phyloP scores from a whole-genome alignment of 2,329 filamentous ascomycete species.

The Lecanicillium sp. region DNA sequence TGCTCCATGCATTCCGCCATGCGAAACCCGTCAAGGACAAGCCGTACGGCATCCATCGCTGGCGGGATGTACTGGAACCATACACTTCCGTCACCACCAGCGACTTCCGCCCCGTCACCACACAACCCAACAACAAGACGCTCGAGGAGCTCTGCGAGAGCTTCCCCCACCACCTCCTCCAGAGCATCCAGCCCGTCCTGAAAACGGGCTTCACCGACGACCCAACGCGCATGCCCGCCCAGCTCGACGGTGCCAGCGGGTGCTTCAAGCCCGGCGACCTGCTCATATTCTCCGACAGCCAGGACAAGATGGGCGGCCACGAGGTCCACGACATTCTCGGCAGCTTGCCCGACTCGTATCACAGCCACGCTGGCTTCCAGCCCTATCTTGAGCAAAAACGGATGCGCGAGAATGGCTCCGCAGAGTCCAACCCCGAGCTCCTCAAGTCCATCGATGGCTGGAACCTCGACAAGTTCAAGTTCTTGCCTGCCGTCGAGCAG shows the following conservation, averaged over 20 bases:
- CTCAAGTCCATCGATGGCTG: slow-evolving; percentile 37
- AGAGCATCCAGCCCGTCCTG: slow-evolving; percentile 31
- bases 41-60: slow-evolving; percentile 1
- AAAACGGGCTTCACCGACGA: slow-evolving; percentile 30
- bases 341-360: slow-evolving; percentile 37
- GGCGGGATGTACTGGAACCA: slow-evolving; percentile 11
- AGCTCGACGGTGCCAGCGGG: slow-evolving; percentile 46
- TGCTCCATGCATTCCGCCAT: background rate
- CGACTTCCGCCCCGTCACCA: slow-evolving; percentile 21
- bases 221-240: slow-evolving; percentile 31
- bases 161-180: slow-evolving; percentile 22
- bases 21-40: background rate
- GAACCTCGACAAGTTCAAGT: slow-evolving; percentile 53
- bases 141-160: slow-evolving; percentile 22
- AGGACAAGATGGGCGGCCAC: slow-evolving; percentile 38
- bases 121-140: slow-evolving; percentile 15
- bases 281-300: slow-evolving; percentile 46
- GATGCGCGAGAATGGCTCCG: slow-evolving; percentile 28
- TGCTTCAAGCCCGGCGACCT: slow-evolving; percentile 24
- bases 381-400: slow-evolving; percentile 36
- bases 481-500: slow-evolving; percentile 48
- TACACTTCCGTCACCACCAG: slow-evolving; percentile 22
- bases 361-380: slow-evolving; percentile 27
- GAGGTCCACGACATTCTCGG: slow-evolving; percentile 39
- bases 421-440: slow-evolving; percentile 25